Percentiles rank a stretch among this genome's conserved stretches.
Conservation (phyloP, 2,329 filamentous ascomycete species). For the Rhytidhysteron rufulum region DNA sequence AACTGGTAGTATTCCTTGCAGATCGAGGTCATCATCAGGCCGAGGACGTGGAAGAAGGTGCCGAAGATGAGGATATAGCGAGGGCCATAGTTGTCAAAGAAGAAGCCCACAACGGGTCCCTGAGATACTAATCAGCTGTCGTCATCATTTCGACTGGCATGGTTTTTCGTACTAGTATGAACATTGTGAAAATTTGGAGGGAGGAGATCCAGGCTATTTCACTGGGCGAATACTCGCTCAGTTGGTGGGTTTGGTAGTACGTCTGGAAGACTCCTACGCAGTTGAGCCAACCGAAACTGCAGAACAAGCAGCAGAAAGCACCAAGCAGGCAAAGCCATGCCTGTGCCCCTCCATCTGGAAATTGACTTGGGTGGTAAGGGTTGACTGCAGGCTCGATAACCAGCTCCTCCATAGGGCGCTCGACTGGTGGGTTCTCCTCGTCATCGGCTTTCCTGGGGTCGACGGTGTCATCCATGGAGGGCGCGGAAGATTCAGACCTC, state of each 20-base stretch:
- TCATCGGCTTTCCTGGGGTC: not conserved
- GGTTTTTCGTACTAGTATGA: slow-evolving; percentile 44
- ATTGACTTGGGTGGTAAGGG: slow-evolving; percentile 5
- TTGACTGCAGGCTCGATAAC: not conserved
- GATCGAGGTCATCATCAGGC: slow-evolving; percentile 57
- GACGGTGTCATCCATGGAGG: not conserved
- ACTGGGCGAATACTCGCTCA: slow-evolving; percentile 35
- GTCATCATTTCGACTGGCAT: no score
- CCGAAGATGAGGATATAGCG: slow-evolving; percentile 52
- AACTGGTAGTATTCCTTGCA: slow-evolving; percentile 50
- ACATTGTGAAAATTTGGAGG: slow-evolving; percentile 47
- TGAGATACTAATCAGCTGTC: slow-evolving; percentile 24
- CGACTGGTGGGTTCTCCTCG: no score
- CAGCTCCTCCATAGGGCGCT: not conserved
- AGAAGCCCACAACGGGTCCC: slow-evolving; percentile 60
- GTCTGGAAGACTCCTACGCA: slow-evolving; percentile 44
- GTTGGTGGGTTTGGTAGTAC: slow-evolving; percentile 44
- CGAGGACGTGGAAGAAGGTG: slow-evolving; percentile 54
- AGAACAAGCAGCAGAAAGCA: slow-evolving; percentile 22
- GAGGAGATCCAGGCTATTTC: slow-evolving; percentile 47
- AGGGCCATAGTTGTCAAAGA: slow-evolving; percentile 63
- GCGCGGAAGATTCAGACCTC: no score
- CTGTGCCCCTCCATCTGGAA: slow-evolving; percentile 20
- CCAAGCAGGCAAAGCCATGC: slow-evolving; percentile 27
- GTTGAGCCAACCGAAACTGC: slow-evolving; percentile 42